These are phyloP conservation scores for Lepidium campestre DNA, from an alignment of 441 rosid genomes.

Conservation along the genomic window DNA sequence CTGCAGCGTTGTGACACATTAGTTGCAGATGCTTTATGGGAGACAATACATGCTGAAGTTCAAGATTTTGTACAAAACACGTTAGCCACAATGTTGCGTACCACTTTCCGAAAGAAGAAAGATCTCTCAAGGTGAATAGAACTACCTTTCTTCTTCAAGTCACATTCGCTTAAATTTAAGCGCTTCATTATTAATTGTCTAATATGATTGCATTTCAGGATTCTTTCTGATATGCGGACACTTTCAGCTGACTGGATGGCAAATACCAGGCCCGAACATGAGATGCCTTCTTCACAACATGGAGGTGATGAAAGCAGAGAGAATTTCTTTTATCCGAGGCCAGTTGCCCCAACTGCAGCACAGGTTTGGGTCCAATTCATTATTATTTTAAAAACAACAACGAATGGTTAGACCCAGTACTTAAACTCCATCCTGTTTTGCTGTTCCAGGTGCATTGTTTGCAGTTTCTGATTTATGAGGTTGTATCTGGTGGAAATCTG, in stretches of 20 bases:
- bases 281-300: constrained; percentile 61
- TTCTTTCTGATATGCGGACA: constrained; percentile 99
- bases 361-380: constrained; percentile 54
- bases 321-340: constrained; percentile 90
- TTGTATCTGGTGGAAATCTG: constrained; percentile 98
- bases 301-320: constrained; percentile 83
- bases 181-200: neutral
- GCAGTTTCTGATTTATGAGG: constrained; percentile 97
- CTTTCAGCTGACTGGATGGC: constrained; percentile 99
- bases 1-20: constrained; percentile 90
- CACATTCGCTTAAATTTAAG: neutral
- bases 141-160: constrained; percentile 4
- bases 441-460: constrained; percentile 84
- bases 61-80: constrained; percentile 99
- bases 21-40: constrained; percentile 99
- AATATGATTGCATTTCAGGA: constrained; percentile 55
- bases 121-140: constrained; percentile 77
- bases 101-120: constrained; percentile 94
- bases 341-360: constrained; percentile 96
- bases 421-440: constrained; percentile 6
- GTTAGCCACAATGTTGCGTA: constrained; percentile 90
- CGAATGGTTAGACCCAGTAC: neutral
- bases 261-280: constrained; percentile 82
- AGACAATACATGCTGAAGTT: constrained; percentile 97
- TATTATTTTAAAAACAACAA: neutral